Percentiles rank a stretch among this genome's conserved stretches.
Conservation (phyloP, 2,329 filamentous ascomycete genomes). For the Colletotrichum incanum region DNA sequence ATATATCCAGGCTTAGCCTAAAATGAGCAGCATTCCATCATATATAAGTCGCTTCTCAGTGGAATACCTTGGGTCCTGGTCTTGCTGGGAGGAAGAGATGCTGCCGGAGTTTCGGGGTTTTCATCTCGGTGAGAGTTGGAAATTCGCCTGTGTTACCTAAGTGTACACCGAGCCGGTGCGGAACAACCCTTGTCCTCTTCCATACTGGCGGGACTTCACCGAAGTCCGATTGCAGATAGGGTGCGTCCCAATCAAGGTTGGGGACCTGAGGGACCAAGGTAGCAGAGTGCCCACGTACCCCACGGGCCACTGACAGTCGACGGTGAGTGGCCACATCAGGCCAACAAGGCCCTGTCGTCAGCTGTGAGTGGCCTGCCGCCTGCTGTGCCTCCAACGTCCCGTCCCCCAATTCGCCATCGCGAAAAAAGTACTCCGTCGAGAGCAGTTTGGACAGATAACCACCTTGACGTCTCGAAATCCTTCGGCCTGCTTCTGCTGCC, state of each 20-base stretch:
- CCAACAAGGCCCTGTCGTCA: conserved; percentile 9
- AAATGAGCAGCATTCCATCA: too few relatives aligned
- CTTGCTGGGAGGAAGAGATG: neutral
- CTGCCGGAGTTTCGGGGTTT: neutral
- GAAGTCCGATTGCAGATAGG: neutral
- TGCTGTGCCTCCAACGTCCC: neutral
- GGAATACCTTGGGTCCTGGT: neutral
- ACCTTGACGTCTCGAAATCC: conserved; percentile 20
- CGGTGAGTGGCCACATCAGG: conserved; percentile 16
- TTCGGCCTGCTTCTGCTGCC: conserved; percentile 17
- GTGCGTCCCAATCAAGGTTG: neutral
- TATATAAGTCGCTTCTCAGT: too few relatives aligned
- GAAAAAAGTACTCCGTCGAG: conserved; percentile 10
- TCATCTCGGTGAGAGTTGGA: neutral
- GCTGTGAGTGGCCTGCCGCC: conserved; percentile 21
- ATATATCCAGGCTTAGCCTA: neutral
- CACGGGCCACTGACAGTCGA: conserved; percentile 21
- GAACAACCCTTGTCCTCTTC: neutral
- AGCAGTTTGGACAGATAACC: conserved; percentile 38
- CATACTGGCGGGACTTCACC: neutral
- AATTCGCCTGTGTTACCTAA: neutral
- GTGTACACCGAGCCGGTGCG: neutral
- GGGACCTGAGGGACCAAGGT: neutral
- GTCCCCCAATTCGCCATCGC: conserved; percentile 38
- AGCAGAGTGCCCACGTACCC: conserved; percentile 5